Conservation (phyloP, 129 eudicot genomes). For the Heracleum sosnowskyi region DNA sequence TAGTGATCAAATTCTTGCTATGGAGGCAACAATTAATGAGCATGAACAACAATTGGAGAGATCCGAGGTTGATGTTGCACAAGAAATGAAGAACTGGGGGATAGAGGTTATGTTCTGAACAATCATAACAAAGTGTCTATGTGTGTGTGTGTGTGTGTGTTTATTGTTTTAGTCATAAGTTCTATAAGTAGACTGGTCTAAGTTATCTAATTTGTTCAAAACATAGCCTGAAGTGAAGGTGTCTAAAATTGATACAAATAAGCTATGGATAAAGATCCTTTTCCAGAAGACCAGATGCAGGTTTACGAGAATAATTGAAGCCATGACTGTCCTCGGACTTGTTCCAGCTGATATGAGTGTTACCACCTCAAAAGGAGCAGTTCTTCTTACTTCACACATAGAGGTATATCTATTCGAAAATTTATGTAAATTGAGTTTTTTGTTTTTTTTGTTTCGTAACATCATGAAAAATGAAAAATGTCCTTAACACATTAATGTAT, state of each 20-base stretch:
- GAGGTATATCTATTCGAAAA: slow-evolving; percentile 27
- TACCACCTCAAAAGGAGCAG: slow-evolving; percentile 61
- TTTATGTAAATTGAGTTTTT: neutral
- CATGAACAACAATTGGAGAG: slow-evolving; percentile 23
- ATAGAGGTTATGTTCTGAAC: slow-evolving; percentile 35
- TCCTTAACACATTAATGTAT: too few relatives aligned
- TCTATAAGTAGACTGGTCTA: neutral
- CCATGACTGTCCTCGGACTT: slow-evolving; percentile 42
- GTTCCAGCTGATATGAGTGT: slow-evolving; percentile 41
- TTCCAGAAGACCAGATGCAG: slow-evolving; percentile 48
- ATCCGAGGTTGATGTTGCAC: slow-evolving; percentile 22
- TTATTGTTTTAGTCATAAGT: neutral
- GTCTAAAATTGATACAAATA: slow-evolving; percentile 37
- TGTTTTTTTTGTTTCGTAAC: neutral
- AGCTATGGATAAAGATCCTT: slow-evolving; percentile 60
- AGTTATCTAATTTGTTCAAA: neutral
- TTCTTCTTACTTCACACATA: slow-evolving; percentile 48
- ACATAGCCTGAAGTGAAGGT: slow-evolving; percentile 52
- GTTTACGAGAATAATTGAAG: slow-evolving; percentile 47
- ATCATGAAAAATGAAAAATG: neutral
- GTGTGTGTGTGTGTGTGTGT: neutral
- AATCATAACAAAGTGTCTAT: neutral
- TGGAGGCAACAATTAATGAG: slow-evolving; percentile 36
- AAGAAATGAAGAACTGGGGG: slow-evolving; percentile 49
- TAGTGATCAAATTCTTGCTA: slow-evolving; percentile 35